Conservation (phyloP, 2,329 filamentous ascomycete genomes). For the Apiospora malaysiana region DNA sequence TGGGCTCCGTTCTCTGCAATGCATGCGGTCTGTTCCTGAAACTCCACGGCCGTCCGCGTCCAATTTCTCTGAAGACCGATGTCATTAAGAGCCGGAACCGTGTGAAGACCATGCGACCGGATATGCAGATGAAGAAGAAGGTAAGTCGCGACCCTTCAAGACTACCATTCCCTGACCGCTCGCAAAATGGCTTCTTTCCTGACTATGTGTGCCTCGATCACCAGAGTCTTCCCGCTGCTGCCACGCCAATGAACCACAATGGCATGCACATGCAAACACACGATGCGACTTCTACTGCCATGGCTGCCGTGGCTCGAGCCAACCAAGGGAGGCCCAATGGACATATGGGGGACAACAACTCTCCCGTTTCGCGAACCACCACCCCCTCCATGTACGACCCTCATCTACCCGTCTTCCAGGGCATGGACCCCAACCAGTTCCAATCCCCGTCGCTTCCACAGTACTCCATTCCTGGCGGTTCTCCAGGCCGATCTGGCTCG, state of each 20-base stretch:
- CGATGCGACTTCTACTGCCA: slow-evolving; percentile 60
- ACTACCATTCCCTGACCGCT: not conserved
- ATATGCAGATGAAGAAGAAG: slow-evolving; percentile 84
- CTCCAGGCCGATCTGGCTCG: slow-evolving; percentile 55
- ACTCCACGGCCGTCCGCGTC: slow-evolving; percentile 89
- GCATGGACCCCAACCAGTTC: slow-evolving; percentile 75
- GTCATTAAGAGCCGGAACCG: slow-evolving; percentile 99
- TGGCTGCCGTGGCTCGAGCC: slow-evolving; percentile 60
- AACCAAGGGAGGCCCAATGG: slow-evolving; percentile 74
- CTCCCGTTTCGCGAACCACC: slow-evolving; percentile 78
- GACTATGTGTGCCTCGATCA: slow-evolving; percentile 41
- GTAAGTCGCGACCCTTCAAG: slow-evolving; percentile 40
- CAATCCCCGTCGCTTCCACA: slow-evolving; percentile 58
- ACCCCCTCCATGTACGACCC: slow-evolving; percentile 79
- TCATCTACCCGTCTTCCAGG: slow-evolving; percentile 80
- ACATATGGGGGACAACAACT: slow-evolving; percentile 75
- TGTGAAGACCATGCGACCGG: slow-evolving; percentile 84
- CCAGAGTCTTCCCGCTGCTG: slow-evolving; percentile 46
- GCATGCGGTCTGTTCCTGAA: slow-evolving; percentile 98
- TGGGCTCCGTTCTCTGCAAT: slow-evolving; percentile 95
- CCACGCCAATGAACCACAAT: slow-evolving; percentile 51
- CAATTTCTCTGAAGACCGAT: slow-evolving; percentile 97
- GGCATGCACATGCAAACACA: slow-evolving; percentile 63
- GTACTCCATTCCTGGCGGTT: slow-evolving; percentile 59
- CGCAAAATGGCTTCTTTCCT: slow-evolving; percentile 20